These are phyloP conservation scores for Epichloe aotearoae DNA, from an alignment of 2,329 filamentous ascomycete species.

Conservation along the genomic window DNA sequence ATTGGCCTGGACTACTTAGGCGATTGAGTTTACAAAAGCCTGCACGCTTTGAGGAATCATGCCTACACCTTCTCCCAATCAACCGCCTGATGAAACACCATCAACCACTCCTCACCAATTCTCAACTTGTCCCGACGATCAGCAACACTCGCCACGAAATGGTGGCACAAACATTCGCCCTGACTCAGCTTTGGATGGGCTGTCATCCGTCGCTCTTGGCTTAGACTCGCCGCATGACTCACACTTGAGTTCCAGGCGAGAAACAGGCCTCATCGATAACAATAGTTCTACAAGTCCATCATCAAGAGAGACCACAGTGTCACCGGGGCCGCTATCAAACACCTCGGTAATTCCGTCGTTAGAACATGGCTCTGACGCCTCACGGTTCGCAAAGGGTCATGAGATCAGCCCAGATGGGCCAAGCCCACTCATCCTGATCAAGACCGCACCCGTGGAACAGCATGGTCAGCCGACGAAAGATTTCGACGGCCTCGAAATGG, in stretches of 20 bases:
- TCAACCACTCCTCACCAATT: constrained; percentile 25
- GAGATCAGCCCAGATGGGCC: constrained; percentile 9
- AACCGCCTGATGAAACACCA: constrained; percentile 21
- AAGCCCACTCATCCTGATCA: not conserved
- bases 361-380: constrained; percentile 16
- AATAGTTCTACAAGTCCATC: constrained; percentile 16
- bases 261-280: constrained; percentile 7
- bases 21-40: not conserved
- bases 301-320: constrained; percentile 29
- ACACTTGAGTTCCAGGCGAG: not conserved
- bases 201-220: constrained; percentile 12
- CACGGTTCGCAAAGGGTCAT: constrained; percentile 20
- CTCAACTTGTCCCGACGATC: constrained; percentile 31
- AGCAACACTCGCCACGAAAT: constrained; percentile 16
- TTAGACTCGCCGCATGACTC: not conserved
- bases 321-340: constrained; percentile 26
- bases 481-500: constrained; percentile 12
- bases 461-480: constrained; percentile 8
- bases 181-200: constrained; percentile 10
- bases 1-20: not conserved
- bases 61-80: constrained; percentile 33
- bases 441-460: not conserved
- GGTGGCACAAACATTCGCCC: constrained; percentile 11
- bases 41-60: constrained; percentile 16
- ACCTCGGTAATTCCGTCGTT: constrained; percentile 21